Evolutionary conservation across 495 filamentous ascomycete species (phyloP).

Genomic region (Schizothecium vesticola): DNA sequence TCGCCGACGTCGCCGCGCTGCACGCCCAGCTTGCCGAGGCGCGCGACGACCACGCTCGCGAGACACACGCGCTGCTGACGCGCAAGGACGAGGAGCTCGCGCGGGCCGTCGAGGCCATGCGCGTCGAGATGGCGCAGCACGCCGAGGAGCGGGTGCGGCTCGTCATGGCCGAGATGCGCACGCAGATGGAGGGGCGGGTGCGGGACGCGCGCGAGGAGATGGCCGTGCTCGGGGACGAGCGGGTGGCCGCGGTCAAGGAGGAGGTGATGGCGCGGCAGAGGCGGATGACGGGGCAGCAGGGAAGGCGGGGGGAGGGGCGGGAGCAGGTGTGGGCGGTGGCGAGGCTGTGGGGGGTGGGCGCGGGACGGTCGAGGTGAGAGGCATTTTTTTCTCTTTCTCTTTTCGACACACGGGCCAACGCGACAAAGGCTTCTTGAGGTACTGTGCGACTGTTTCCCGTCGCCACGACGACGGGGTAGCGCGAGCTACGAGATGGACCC

Average conservation of each 20-base stretch:
- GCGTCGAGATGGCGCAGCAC: conserved; percentile 3
- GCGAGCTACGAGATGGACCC: background rate
- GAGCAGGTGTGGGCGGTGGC: conserved; percentile 12
- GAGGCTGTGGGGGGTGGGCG: conserved; percentile 10
- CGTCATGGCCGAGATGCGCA: background rate
- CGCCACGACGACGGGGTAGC: background rate
- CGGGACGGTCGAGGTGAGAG: conserved; percentile 9
- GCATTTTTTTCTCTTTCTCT: background rate
- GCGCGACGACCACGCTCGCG: background rate
- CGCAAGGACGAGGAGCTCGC: background rate
- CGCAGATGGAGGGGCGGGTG: background rate
- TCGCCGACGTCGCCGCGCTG: background rate
- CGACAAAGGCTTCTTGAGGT: background rate
- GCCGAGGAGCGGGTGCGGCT: background rate
- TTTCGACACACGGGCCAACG: background rate
- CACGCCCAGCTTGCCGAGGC: background rate
- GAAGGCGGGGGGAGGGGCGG: background rate
- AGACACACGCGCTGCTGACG: background rate
- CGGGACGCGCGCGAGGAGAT: conserved; percentile 1
- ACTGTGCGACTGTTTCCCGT: background rate
- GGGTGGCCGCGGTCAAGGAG: background rate
- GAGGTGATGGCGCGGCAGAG: background rate
- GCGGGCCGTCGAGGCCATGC: background rate
- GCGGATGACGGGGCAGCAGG: background rate
- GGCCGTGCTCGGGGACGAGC: conserved; percentile 1